Base-by-base conservation (phyloP, 1,284 basidiomycete genomes). In the Ustilago nuda region DNA sequence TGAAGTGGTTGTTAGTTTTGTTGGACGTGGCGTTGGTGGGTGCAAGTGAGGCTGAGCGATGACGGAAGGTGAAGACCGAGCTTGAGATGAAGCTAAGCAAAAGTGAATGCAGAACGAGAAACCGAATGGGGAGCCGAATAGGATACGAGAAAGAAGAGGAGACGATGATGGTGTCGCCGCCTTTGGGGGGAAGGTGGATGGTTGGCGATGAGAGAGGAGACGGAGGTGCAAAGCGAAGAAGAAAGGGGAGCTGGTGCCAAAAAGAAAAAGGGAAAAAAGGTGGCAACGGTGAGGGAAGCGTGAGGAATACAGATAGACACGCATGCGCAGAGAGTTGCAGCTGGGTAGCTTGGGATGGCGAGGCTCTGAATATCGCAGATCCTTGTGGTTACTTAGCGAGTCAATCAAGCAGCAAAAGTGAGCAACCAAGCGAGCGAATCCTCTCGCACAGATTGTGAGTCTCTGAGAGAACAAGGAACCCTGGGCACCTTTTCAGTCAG, bases 131-230 rank as follows among this genome's bases (percentile, higher is more conserved):
- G 41, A 58, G 43, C 19, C 37, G 36, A 19, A 33, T 27, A 33
- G 39, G n/a, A 37, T 30, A 30, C 27, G 64, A 57, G 39, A 27
- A 39, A 41, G 19, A 32, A 56, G 32, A 30, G 57, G 41, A 43
- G 54, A 53, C 30, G 17, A 13, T 39, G 57, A 46, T 56, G 27
- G 52, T 33, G 58, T 33, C 61, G 37, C 54, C 61, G 60, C 50
- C 55, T 37, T 33, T 27, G 45, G 27, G 19, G 19, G n/a, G 43
- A 13, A 45, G 8, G 3, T n/a, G 23, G 30, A 19, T 50, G 59
- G 23, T 37, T 55, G 66, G 53, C 55, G 41, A 35, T 43, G 27
- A 55, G 54, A 15, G 52, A 48, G 51, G 15, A 37, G 27, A n/a
- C 0, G 39, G 46, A 45, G 37, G 57, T 30, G 33, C 32, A 6